Conservation (phyloP, 1,139 yeast species). For the Pichia sp. region DNA sequence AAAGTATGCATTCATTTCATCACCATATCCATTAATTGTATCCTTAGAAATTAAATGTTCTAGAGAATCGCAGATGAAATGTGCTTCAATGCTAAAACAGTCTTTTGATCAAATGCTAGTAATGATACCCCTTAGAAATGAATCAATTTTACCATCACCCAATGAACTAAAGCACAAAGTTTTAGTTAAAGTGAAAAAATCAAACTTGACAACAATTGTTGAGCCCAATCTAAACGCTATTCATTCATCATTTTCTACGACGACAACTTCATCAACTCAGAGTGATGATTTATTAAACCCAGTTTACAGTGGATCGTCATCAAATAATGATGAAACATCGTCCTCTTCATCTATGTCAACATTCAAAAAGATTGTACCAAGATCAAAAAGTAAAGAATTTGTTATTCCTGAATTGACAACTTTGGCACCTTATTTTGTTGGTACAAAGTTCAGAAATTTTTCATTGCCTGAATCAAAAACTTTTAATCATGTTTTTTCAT, state of each 20-base stretch:
- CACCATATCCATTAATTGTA: conserved; percentile 80
- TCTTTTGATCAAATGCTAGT: conserved; percentile 57
- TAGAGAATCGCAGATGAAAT: conserved; percentile 52
- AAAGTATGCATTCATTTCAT: conserved; percentile 77
- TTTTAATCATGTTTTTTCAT: conserved; percentile 75
- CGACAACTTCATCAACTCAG: conserved; percentile 44
- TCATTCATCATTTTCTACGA: conserved; percentile 31
- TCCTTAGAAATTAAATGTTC: conserved; percentile 84
- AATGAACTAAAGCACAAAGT: conserved; percentile 59
- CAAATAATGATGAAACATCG: background rate
- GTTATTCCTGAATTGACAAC: conserved; percentile 48
- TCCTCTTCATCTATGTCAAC: background rate
- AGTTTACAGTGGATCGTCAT: conserved; percentile 5
- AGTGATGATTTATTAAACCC: conserved; percentile 38
- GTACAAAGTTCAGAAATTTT: conserved; percentile 73
- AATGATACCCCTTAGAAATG: conserved; percentile 31
- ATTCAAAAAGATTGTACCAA: conserved; percentile 17
- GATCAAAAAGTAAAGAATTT: conserved; percentile 28
- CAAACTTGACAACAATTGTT: conserved; percentile 7
- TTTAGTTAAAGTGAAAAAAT: conserved; percentile 65
- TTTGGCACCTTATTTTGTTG: conserved; percentile 63
- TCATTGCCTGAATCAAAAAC: conserved; percentile 83
- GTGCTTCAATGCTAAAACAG: conserved; percentile 46
- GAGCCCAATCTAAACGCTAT: conserved; percentile 4
- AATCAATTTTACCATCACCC: conserved; percentile 59